Evolutionary conservation across 495 filamentous ascomycete species (phyloP).

Genomic region (Wilcoxina mikolae): DNA sequence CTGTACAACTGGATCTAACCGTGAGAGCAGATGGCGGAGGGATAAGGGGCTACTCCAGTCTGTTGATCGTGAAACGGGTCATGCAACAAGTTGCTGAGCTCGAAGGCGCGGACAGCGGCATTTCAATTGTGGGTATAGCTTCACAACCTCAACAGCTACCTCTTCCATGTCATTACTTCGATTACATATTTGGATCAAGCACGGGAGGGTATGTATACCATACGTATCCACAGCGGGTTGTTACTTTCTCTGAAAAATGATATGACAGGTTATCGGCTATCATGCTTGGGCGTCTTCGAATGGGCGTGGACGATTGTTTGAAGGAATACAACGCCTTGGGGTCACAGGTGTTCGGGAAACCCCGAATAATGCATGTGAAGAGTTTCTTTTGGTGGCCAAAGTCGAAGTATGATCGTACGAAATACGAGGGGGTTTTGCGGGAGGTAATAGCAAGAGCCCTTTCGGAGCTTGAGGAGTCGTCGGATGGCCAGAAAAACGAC

Average conservation of each 20-base stretch:
- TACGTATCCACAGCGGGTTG: background rate
- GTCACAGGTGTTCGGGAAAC: background rate
- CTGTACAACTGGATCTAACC: too few relatives aligned
- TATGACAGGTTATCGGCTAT: background rate
- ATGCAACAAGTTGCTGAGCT: background rate
- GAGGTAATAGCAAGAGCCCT: background rate
- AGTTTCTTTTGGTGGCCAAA: background rate
- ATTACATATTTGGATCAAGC: background rate
- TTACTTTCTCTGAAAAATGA: background rate
- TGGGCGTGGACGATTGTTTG: background rate
- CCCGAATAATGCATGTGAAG: background rate
- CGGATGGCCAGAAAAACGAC: background rate
- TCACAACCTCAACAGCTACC: background rate
- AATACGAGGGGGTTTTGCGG: background rate
- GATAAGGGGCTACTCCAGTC: background rate
- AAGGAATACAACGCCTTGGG: background rate
- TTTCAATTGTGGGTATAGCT: background rate
- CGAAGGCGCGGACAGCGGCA: background rate
- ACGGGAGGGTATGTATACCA: background rate
- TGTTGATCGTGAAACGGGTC: background rate
- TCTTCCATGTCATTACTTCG: background rate
- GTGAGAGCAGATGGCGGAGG: background rate
- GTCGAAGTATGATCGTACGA: background rate
- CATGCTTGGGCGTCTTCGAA: background rate
- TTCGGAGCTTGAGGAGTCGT: background rate